Conservation (phyloP, 2,329 filamentous ascomycete species). For the Sclerotinia glacialis region DNA sequence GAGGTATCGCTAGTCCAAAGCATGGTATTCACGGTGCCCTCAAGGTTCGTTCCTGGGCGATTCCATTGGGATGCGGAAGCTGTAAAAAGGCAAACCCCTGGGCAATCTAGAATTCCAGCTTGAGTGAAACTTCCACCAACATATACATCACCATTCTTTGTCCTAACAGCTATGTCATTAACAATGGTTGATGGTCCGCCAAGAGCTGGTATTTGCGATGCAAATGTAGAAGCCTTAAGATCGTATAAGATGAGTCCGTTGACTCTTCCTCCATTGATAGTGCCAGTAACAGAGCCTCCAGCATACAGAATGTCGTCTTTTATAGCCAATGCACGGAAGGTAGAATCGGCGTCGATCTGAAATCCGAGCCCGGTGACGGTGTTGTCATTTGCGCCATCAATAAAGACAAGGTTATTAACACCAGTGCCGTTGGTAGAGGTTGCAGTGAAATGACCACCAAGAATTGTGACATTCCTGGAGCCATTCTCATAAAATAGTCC, state of each 20-base stretch:
- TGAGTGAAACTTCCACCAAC: constrained; percentile 82
- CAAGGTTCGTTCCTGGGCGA: constrained; percentile 68
- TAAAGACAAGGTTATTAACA: constrained; percentile 76
- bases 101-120: constrained; percentile 79
- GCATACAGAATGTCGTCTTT: constrained; percentile 70
- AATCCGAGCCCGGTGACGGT: constrained; percentile 66
- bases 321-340: constrained; percentile 69
- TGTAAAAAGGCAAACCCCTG: constrained; percentile 77
- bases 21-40: constrained; percentile 68
- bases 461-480: constrained; percentile 75
- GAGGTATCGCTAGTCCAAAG: constrained; percentile 71
- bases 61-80: constrained; percentile 72
- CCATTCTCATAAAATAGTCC: constrained; percentile 73
- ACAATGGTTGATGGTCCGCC: constrained; percentile 69
- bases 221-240: constrained; percentile 61
- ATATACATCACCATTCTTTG: constrained; percentile 70
- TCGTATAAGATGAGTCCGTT: constrained; percentile 80
- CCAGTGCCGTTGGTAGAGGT: constrained; percentile 64
- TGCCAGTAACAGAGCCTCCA: constrained; percentile 76
- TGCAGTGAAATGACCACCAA: constrained; percentile 83
- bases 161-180: constrained; percentile 70
- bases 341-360: constrained; percentile 67
- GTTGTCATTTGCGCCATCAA: constrained; percentile 70
- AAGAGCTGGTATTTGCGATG: constrained; percentile 71
- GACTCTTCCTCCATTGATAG: constrained; percentile 58